Base-by-base conservation (phyloP, 305 asterid genomes). In the Fraxinus xanthoxyloides region DNA sequence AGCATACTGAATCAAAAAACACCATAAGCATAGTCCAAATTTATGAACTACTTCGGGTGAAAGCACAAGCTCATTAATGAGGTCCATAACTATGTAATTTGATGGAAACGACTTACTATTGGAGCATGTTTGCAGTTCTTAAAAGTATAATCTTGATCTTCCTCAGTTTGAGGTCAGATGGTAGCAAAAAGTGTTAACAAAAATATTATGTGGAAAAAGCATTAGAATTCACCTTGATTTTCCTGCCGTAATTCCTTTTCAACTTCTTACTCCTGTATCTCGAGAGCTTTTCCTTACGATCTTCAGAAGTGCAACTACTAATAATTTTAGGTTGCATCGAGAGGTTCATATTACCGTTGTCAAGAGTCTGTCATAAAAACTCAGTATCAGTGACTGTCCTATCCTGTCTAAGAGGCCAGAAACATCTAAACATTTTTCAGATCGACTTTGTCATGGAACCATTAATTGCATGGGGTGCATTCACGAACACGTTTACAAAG, bases 351-450 rank as follows among this genome's bases (percentile, higher is more conserved):
- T 85, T 85, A 35, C 83, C 90, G 69, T 85, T 86, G 63, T 90
- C 96, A 78, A 95, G 97, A 87, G 92, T 87, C 97, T 95, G 98
- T 89, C 94, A 92, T 88, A 88, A 92, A 93, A 90, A 91, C 93
- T 77, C 87, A 89, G 86, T 87, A 90, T 94, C 91, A 93, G 87
- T 90, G 81, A 89, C 86, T 85, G 89, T 85, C 89, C 85, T 65
- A 89, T 88, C 94, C 90, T 85, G 92, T 88, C 84, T 85, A 91
- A 88, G 77, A 87, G 88, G 80, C 82, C 89, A 89, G 83, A 87
- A 89, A 81, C 90, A 83, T 85, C 95, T 91, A 88, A 78, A 87
- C 87, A 84, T 84, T 86, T 89, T 92, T 87, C 90, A 87, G 90
- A 82, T 88, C 83, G 69, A 86, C 86, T 81, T 80, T 72, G 81